Conservation (phyloP, 768 basidiomycete species). For the Lactifluus piperatus region DNA sequence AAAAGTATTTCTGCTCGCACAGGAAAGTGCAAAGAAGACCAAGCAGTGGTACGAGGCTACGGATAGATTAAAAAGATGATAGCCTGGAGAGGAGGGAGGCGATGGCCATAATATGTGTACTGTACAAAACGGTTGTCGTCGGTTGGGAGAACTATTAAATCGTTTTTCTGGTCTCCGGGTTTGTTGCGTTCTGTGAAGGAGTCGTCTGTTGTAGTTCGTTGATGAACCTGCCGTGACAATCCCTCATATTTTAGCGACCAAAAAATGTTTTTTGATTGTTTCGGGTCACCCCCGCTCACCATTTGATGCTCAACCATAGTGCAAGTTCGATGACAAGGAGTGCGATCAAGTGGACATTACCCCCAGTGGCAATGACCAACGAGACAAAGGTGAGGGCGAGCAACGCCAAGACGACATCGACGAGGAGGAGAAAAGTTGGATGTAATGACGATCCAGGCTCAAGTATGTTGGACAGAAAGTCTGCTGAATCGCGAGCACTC, state of each 20-base stretch:
- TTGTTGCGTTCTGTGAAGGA: not conserved
- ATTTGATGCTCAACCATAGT: constrained; percentile 76
- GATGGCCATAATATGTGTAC: not conserved
- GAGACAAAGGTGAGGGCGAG: constrained; percentile 52
- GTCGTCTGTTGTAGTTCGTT: constrained; percentile 37
- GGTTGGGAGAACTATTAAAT: not conserved
- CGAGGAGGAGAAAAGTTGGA: constrained; percentile 53
- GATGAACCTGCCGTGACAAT: constrained; percentile 56
- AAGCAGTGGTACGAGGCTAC: constrained; percentile 82
- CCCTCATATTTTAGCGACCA: not conserved
- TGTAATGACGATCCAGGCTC: constrained; percentile 71
- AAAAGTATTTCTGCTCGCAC: constrained; percentile 80
- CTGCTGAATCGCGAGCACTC: not conserved
- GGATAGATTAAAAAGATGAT: constrained; percentile 42
- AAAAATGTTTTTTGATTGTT: not conserved
- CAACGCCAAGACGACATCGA: constrained; percentile 51
- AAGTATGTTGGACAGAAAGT: constrained; percentile 50
- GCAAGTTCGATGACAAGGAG: constrained; percentile 57
- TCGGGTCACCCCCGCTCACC: too few relatives aligned
- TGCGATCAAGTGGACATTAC: constrained; percentile 58
- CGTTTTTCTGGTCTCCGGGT: constrained; percentile 13
- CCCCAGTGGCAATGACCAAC: constrained; percentile 51
- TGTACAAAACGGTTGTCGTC: not conserved
- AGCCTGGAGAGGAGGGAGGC: not conserved
- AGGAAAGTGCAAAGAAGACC: constrained; percentile 68